phyloP scores from a whole-genome alignment of 1,139 yeast genomes.

The Meyerozyma elateridarum region DNA sequence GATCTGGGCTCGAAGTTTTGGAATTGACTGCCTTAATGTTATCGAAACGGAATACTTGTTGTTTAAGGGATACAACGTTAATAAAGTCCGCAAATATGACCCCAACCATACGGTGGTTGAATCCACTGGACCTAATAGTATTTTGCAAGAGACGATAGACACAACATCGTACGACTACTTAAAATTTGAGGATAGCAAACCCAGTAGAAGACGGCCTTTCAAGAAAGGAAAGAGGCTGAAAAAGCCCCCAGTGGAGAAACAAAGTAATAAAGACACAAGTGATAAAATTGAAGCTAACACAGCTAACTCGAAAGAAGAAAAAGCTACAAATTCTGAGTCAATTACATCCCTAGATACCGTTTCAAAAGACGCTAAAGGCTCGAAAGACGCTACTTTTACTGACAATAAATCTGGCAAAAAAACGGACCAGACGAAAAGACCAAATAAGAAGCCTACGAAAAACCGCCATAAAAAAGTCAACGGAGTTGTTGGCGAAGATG shows the following conservation, averaged over 20 bases:
- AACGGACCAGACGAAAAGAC: conserved; percentile 1
- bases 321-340: conserved; percentile 5
- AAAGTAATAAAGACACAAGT: conserved; percentile 1
- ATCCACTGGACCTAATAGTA: conserved; percentile 17
- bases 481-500: conserved; percentile 22
- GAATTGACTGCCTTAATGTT: conserved; percentile 46
- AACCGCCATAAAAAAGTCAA: conserved; percentile 14
- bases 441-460: conserved; percentile 12
- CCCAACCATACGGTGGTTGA: conserved; percentile 29
- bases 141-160: conserved; percentile 36
- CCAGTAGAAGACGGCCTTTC: too few relatives aligned
- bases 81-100: conserved; percentile 19
- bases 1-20: conserved; percentile 54
- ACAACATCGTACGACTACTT: conserved; percentile 31
- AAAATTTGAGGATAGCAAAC: conserved; percentile 5
- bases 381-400: too few relatives aligned
- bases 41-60: conserved; percentile 48
- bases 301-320: conserved; percentile 6
- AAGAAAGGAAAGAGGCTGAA: too few relatives aligned
- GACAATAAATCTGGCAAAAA: conserved; percentile 1
- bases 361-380: conserved; percentile 3
- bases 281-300: conserved; percentile 5
- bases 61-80: conserved; percentile 35
- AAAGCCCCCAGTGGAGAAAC: conserved; percentile 6
- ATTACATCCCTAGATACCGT: too few relatives aligned